Conservation (phyloP, 2,329 filamentous ascomycete species). For the Pseudopithomyces chartarum region DNA sequence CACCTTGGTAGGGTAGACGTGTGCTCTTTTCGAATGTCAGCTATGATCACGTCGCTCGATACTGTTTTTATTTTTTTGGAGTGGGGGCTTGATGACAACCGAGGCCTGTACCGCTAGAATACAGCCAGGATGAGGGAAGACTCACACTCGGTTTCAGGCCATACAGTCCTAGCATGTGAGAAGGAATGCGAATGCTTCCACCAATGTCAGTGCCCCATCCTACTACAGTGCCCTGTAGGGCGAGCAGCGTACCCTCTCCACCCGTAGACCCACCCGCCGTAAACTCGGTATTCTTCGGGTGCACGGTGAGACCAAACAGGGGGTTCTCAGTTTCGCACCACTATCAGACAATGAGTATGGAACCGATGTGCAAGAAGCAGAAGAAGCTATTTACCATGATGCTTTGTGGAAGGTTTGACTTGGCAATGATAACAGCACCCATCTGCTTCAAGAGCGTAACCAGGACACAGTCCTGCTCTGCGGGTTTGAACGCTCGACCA, state of each 20-base stretch:
- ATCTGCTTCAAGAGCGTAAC: slow-evolving; percentile 62
- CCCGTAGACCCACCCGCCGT: slow-evolving; percentile 63
- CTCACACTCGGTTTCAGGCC: slow-evolving; percentile 56
- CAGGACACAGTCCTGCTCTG: slow-evolving; percentile 56
- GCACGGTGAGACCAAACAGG: slow-evolving; percentile 62
- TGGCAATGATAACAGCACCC: slow-evolving; percentile 54
- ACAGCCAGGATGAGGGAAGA: not conserved
- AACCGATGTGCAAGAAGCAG: slow-evolving; percentile 39
- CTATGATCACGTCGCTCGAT: not conserved
- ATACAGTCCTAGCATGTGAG: slow-evolving; percentile 64
- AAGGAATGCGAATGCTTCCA: slow-evolving; percentile 63
- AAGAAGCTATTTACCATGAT: slow-evolving; percentile 52
- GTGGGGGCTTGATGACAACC: not conserved
- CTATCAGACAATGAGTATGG: slow-evolving; percentile 55
- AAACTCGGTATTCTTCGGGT: slow-evolving; percentile 61
- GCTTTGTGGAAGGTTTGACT: slow-evolving; percentile 62
- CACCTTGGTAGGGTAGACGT: slow-evolving; percentile 62
- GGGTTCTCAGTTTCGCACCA: slow-evolving; percentile 66
- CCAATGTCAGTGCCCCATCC: slow-evolving; percentile 65
- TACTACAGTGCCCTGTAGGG: slow-evolving; percentile 57
- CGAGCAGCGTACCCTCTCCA: slow-evolving; percentile 63
- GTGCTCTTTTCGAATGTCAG: slow-evolving; percentile 51
- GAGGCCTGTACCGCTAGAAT: not conserved
- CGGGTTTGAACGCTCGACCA: slow-evolving; percentile 63
- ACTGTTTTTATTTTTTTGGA: slow-evolving; percentile 45